Conservation (phyloP, 805 yeast genomes). For the Saccharomycopsis sp. region DNA sequence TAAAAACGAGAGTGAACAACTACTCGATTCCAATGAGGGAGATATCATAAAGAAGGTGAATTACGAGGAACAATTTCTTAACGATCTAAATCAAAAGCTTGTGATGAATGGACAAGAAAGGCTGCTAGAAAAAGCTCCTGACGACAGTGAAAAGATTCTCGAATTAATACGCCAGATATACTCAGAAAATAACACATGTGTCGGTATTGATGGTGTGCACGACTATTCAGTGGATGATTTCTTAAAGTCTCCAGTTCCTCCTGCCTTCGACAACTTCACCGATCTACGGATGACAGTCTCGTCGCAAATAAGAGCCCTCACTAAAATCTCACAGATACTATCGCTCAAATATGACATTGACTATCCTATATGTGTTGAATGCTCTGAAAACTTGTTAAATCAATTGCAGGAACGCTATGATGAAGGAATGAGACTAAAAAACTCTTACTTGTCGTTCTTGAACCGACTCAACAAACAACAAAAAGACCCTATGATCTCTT, state of each 20-base stretch:
- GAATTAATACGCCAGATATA: constrained; percentile 17
- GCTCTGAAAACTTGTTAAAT: constrained; percentile 60
- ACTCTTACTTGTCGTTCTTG: constrained; percentile 65
- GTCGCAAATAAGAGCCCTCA: constrained; percentile 44
- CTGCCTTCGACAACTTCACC: constrained; percentile 25
- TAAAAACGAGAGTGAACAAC: neutral
- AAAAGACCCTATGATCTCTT: constrained; percentile 30
- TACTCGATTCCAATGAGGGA: neutral
- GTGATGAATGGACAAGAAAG: neutral
- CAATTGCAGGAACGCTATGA: constrained; percentile 66
- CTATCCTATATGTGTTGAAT: constrained; percentile 83
- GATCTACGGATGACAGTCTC: constrained; percentile 35
- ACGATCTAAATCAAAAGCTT: neutral
- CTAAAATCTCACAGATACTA: constrained; percentile 62
- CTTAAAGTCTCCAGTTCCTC: neutral
- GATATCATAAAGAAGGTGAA: neutral
- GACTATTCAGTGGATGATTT: neutral
- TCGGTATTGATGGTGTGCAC: constrained; percentile 18
- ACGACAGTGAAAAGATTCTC: constrained; percentile 22
- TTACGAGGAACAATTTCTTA: neutral
- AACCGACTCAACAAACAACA: constrained; percentile 58
- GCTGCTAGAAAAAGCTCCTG: constrained; percentile 24
- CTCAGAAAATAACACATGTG: constrained; percentile 21
- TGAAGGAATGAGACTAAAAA: constrained; percentile 69
- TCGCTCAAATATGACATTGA: constrained; percentile 71